Conservation (phyloP, 192 early-diverging fungal genomes). For the Neocallimastix lanati region DNA sequence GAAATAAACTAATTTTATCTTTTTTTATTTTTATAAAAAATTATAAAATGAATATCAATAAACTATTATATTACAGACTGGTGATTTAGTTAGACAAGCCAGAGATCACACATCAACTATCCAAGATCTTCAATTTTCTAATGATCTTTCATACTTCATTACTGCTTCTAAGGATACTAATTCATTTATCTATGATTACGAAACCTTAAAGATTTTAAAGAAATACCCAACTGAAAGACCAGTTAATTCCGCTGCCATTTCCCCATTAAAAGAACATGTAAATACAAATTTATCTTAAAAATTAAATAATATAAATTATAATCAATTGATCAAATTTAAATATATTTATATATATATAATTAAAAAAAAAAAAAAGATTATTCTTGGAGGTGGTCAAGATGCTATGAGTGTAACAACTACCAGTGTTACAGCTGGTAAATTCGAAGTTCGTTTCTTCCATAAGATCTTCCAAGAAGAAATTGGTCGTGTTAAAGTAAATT, state of each 20-base stretch:
- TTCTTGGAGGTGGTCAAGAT: constrained; percentile 94
- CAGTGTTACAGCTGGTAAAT: constrained; percentile 76
- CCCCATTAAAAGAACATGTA: constrained; percentile 47
- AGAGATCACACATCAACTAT: constrained; percentile 52
- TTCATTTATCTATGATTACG: constrained; percentile 70
- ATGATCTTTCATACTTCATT: constrained; percentile 82
- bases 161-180: constrained; percentile 90
- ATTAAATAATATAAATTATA: too few relatives aligned
- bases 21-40: too few relatives aligned
- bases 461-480: constrained; percentile 91
- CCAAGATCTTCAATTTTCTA: constrained; percentile 83
- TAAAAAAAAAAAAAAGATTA: constrained; percentile 56
- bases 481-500: constrained; percentile 68
- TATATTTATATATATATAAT: too few relatives aligned
- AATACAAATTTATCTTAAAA: too few relatives aligned
- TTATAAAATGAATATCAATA: too few relatives aligned
- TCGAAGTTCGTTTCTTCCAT: constrained; percentile 96
- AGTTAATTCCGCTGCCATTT: constrained; percentile 81
- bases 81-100: constrained; percentile 37
- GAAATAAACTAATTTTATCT: too few relatives aligned
- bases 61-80: constrained; percentile 27
- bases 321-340: too few relatives aligned
- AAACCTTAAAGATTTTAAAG: constrained; percentile 68
- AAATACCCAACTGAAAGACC: constrained; percentile 67
- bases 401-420: constrained; percentile 94